Percentiles rank a stretch among this genome's conserved stretches.
phyloP scores from a whole-genome alignment of 2,329 filamentous ascomycete species.

The Colletotrichum sp. region DNA sequence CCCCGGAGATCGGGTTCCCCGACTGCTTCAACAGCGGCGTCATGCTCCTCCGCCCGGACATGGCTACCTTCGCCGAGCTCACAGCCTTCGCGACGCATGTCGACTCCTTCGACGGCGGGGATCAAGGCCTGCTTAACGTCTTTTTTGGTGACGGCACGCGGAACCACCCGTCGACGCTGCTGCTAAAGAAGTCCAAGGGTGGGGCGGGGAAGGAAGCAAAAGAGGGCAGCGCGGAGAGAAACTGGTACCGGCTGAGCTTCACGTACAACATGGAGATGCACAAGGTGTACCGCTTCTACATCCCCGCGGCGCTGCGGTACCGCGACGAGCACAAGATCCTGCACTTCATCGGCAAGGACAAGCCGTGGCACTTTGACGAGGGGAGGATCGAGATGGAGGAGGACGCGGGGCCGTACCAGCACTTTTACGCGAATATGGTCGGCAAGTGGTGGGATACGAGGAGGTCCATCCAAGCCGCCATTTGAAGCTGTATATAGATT shows the following conservation, averaged over 20 bases:
- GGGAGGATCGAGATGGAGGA: slow-evolving; percentile 9
- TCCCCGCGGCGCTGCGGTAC: slow-evolving; percentile 24
- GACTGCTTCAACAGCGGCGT: slow-evolving; percentile 75
- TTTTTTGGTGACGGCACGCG: slow-evolving; percentile 56
- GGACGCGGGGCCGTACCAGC: slow-evolving; percentile 13
- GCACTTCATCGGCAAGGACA: slow-evolving; percentile 72
- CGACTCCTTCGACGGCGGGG: slow-evolving; percentile 76
- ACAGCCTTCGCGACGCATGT: slow-evolving; percentile 64
- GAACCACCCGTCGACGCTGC: slow-evolving; percentile 31
- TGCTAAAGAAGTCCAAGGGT: not conserved
- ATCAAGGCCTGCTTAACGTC: slow-evolving; percentile 73
- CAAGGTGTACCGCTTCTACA: slow-evolving; percentile 25
- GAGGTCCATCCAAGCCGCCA: not conserved
- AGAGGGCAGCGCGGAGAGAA: slow-evolving; percentile 12
- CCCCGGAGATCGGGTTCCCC: slow-evolving; percentile 74
- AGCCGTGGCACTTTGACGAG: slow-evolving; percentile 60
- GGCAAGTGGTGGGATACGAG: slow-evolving; percentile 23
- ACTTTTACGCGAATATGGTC: slow-evolving; percentile 25
- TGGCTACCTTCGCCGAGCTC: slow-evolving; percentile 69
- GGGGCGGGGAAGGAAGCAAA: not conserved
- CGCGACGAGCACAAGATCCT: slow-evolving; percentile 58
- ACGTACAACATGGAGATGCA: slow-evolving; percentile 28
- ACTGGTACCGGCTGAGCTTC: slow-evolving; percentile 26
- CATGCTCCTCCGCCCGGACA: slow-evolving; percentile 69
- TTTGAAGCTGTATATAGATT: not conserved